These are phyloP conservation scores for Cryptosporidium bovis DNA, from an alignment of 169 alveolate species.

Conservation along the genomic window DNA sequence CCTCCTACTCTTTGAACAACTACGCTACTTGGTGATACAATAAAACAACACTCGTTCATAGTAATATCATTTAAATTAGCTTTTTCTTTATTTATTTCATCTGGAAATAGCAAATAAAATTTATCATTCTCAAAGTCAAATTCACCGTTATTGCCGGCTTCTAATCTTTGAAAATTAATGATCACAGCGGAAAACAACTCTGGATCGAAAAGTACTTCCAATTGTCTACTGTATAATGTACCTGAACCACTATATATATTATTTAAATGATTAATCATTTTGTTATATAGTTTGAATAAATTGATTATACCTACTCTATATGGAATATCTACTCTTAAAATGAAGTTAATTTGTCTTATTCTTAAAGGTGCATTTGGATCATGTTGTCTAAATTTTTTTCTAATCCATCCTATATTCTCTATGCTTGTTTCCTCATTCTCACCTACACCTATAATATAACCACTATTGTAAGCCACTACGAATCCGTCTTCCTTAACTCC, in stretches of 20 bases:
- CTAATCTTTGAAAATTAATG: slow-evolving; percentile 10
- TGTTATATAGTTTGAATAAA: slow-evolving; percentile 45
- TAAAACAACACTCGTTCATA: slow-evolving; percentile 38
- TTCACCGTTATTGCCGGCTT: background rate
- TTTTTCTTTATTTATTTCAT: slow-evolving; percentile 13
- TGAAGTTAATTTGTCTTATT: slow-evolving; percentile 34
- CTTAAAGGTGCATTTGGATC: slow-evolving; percentile 47
- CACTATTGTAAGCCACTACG: slow-evolving; percentile 62
- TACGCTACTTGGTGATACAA: slow-evolving; percentile 14
- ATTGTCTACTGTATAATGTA: background rate
- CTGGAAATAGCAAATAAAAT: slow-evolving; percentile 20
- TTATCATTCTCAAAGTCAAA: background rate
- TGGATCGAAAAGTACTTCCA: slow-evolving; percentile 53
- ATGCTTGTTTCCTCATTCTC: slow-evolving; percentile 69
- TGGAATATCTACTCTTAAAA: slow-evolving; percentile 54
- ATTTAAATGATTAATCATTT: background rate
- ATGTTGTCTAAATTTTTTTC: slow-evolving; percentile 69
- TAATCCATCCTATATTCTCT: slow-evolving; percentile 55
- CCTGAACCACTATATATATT: no score
- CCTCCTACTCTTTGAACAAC: slow-evolving; percentile 22
- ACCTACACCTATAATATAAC: slow-evolving; percentile 61
- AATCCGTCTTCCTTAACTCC: slow-evolving; percentile 75
- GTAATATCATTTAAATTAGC: background rate
- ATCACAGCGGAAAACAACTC: slow-evolving; percentile 54
- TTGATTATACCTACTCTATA: slow-evolving; percentile 33